These are phyloP conservation scores for Ampelocalamus luodianensis DNA, from an alignment of 176 grass and related monocot genomes.

Conservation along the genomic window DNA sequence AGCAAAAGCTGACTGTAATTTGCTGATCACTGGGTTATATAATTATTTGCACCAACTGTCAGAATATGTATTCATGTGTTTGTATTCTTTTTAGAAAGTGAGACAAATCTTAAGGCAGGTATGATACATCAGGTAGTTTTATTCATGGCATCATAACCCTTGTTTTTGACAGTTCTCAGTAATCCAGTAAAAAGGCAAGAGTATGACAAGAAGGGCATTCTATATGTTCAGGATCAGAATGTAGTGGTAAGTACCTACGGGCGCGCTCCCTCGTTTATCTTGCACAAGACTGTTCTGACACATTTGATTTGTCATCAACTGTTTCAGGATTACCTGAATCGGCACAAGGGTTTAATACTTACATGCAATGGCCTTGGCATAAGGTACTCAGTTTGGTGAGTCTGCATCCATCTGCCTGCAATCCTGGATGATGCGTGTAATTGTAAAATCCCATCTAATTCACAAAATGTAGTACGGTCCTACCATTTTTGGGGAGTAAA, in stretches of 20 bases:
- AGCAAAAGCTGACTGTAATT: not conserved
- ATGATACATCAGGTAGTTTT: not conserved
- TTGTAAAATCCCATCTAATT: constrained; percentile 33
- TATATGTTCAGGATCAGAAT: constrained; percentile 80
- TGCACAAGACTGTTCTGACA: not conserved
- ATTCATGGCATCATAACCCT: constrained; percentile 33
- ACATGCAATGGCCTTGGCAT: constrained; percentile 95
- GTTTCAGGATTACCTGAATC: constrained; percentile 88
- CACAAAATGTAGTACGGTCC: not conserved
- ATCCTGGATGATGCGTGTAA: constrained; percentile 34
- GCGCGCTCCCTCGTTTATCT: not conserved
- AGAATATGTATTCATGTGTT: not conserved
- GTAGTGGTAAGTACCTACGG: constrained; percentile 51
- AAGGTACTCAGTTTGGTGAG: constrained; percentile 72
- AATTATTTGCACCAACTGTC: not conserved
- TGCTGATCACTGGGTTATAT: not conserved
- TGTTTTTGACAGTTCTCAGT: constrained; percentile 71
- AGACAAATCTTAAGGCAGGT: not conserved
- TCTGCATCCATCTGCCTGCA: constrained; percentile 1
- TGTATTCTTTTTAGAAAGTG: not conserved
- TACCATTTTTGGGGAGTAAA: not conserved
- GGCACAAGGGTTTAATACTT: constrained; percentile 91
- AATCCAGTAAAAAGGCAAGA: constrained; percentile 86
- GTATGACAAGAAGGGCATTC: constrained; percentile 78
- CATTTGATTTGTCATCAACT: not conserved